These are phyloP conservation scores for Neotropicomus parvogracilis DNA, from an alignment of 1,284 basidiomycete genomes.

Conservation along the genomic window DNA sequence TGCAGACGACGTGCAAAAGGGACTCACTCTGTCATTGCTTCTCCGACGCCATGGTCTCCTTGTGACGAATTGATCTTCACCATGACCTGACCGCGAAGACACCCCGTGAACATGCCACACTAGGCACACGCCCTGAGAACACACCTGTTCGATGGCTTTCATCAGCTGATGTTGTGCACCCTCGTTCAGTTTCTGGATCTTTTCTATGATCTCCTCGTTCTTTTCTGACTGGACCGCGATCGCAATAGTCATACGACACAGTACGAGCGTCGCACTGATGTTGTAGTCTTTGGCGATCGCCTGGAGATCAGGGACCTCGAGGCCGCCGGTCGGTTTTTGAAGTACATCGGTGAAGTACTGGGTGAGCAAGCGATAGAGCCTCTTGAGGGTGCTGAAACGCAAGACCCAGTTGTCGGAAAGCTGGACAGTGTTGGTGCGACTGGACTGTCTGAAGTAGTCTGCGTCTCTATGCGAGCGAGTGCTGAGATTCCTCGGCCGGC, in stretches of 20 bases:
- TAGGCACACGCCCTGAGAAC: constrained; percentile 13
- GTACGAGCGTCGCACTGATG: constrained; percentile 60
- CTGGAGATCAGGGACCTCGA: constrained; percentile 80
- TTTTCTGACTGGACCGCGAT: constrained; percentile 89
- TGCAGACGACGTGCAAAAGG: constrained; percentile 4
- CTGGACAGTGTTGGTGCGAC: constrained; percentile 52
- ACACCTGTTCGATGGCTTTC: constrained; percentile 82
- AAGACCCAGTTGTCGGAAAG: constrained; percentile 85
- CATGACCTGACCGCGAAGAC: constrained; percentile 56
- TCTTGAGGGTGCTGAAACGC: constrained; percentile 79
- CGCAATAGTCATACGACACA: constrained; percentile 85
- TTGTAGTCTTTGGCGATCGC: constrained; percentile 75
- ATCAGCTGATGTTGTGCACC: constrained; percentile 79
- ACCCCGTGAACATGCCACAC: constrained; percentile 1
- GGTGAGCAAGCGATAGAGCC: constrained; percentile 81
- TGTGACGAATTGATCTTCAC: constrained; percentile 53
- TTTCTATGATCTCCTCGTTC: constrained; percentile 79
- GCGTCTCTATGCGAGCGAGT: constrained; percentile 56
- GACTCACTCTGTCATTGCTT: constrained; percentile 73
- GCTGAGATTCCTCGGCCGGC: constrained; percentile 12
- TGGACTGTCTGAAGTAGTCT: constrained; percentile 69
- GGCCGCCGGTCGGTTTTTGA: constrained; percentile 64
- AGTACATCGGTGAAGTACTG: constrained; percentile 83
- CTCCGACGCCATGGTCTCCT: constrained; percentile 43
- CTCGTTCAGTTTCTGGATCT: constrained; percentile 77